Evolutionary conservation across 164 flowering plant species (phyloP), one percentile per base, ranked within the genome.

Genomic region (Chloranthus sessilifolius): DNA sequence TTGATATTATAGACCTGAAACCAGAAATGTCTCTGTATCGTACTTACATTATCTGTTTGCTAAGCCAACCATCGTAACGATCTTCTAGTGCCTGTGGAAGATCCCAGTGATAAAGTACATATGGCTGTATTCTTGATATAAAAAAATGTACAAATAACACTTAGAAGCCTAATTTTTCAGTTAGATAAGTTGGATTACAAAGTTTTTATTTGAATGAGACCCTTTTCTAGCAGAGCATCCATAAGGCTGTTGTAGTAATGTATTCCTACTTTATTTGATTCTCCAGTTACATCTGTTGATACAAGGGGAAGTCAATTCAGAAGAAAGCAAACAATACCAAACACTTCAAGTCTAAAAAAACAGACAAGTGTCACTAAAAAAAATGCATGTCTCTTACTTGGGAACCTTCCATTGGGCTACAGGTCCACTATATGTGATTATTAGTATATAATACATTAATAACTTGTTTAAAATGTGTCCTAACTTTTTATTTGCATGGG

Each of bases 361-460:
- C 12, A 6, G 20, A 36, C 25, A 36, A 23, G 20, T 26, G 7
- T 19, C n/a, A 2, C 26, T 26, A 2, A 1, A 16, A 27, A 10
- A 15, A 11, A 17, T 8, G 5, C 4, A 25, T 14, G 24, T 10
- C 19, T 44, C 76, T 80, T 75, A 88, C 96, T 81, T 42, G 92
- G 92, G 56, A 76, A 78, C n/a, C n/a, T n/a, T n/a, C n/a, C n/a
- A n/a, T n/a, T n/a, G n/a, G n/a, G 37, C 87, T 85, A 74, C 98
- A 80, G 22, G 98, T 43, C 98, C 95, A 88, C 37, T 95, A 83
- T 37, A 91, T 80, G n/a, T n/a, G n/a, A n/a, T n/a, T n/a, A n/a
- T n/a, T n/a, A n/a, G n/a, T n/a, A n/a, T n/a, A n/a, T n/a, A n/a
- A n/a, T n/a, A n/a, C n/a, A n/a, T n/a, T n/a, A n/a, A n/a, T n/a